Evolutionary conservation across 1,284 basidiomycete species (phyloP), one percentile per base, ranked within the genome.

Genomic region (Boletus sp.): DNA sequence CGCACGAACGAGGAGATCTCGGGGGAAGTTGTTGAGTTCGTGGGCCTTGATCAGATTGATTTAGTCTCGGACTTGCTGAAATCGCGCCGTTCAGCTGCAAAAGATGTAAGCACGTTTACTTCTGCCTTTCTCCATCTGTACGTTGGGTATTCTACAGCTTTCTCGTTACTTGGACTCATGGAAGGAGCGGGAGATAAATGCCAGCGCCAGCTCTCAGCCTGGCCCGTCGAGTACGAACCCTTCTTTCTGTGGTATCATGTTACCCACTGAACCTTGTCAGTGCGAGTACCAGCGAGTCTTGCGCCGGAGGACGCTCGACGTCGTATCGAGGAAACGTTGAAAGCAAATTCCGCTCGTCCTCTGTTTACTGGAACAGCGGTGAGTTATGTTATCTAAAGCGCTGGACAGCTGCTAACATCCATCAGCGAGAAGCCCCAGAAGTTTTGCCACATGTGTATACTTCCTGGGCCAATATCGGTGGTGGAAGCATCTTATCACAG

Each of bases 381-480:
- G 53, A 54, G 74, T 72, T 52, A 58, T 13, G 1, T 39, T 27
- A 23, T 33, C 8, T 19, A 5, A 26, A 6, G 9, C 25, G 16
- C 19, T 23, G 17, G 10, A 12, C 12, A 20, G 13, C 35, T 40
- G 5, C 34, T 49, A 25, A 69, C 46, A 33, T 53, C 19, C 38
- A 64, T 55, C 63, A 88, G 73, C 68, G 80, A 62, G 71, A 77
- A 16, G 71, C 74, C 8, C 72, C 79, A 3, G 84, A 89, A 58
- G 67, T 79, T 16, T 81, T 97, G 39, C 95, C 95, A 0, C 84
- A 99, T 68, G 89, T 99, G 12, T 99, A 95, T 64, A 85, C 88
- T 2, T 85, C 91, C 3, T 71, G 78, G 14, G 70, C 73, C 3
- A 72, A 67, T 27, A 9, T 17, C 13, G 46, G 61, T 73, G 41